These are phyloP conservation scores for Eucalyptus cloeziana DNA, from an alignment of 345 rosid species.

Conservation along the genomic window DNA sequence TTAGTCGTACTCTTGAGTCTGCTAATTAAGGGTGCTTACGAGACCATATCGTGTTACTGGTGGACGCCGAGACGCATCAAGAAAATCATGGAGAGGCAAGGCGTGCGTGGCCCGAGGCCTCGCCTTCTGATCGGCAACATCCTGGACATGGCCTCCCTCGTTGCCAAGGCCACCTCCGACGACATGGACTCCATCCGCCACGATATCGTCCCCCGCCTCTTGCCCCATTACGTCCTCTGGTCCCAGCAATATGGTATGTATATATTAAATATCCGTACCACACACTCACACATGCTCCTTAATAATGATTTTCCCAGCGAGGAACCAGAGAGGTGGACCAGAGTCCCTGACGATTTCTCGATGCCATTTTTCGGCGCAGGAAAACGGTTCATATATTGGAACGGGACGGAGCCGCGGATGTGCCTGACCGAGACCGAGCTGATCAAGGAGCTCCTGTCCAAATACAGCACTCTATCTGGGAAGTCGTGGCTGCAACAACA, in stretches of 20 bases:
- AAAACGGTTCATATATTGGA: conserved; percentile 78
- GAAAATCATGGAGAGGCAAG: conserved; percentile 70
- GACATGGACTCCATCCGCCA: conserved; percentile 58
- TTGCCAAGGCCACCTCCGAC: conserved; percentile 45
- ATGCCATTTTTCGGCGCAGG: conserved; percentile 19
- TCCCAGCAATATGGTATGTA: conserved; percentile 57
- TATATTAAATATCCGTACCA: background rate
- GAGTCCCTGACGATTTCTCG: background rate
- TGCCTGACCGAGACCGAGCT: conserved; percentile 65
- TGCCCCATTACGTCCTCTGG: conserved; percentile 85
- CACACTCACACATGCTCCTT: too few species aligned
- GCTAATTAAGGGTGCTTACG: conserved; percentile 26
- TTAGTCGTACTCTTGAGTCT: conserved; percentile 12
- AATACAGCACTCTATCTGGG: conserved; percentile 60
- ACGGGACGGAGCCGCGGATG: conserved; percentile 84
- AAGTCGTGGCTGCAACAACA: conserved; percentile 93
- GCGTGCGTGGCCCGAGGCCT: conserved; percentile 81
- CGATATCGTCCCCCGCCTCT: conserved; percentile 62
- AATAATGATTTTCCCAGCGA: background rate
- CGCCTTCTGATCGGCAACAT: conserved; percentile 71
- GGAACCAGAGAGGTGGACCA: background rate
- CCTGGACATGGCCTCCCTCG: conserved; percentile 45
- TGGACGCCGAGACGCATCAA: conserved; percentile 70
- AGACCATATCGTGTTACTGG: conserved; percentile 51
- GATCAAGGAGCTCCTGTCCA: conserved; percentile 64